Conservation (phyloP, 208 protist species). For the Wallacemonas sp. region DNA sequence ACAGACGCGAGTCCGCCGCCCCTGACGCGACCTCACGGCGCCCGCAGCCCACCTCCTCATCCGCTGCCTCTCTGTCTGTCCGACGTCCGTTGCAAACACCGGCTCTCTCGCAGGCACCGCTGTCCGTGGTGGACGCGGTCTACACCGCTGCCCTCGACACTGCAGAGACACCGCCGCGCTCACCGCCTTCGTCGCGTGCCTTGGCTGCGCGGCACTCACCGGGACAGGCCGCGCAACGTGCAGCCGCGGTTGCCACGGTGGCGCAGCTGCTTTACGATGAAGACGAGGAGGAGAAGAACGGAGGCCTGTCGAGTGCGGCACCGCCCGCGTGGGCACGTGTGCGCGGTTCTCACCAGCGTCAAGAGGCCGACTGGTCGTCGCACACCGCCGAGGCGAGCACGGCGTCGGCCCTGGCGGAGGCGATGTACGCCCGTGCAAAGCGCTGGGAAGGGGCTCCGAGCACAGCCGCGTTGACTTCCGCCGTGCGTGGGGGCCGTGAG, state of each 20-base stretch:
- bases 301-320: background rate
- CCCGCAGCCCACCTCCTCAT: background rate
- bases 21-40: background rate
- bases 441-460: background rate
- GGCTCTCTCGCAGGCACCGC: background rate
- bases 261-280: background rate
- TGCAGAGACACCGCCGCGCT: background rate
- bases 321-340: background rate
- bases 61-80: background rate
- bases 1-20: no score
- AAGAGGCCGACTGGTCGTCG: no score
- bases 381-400: no score
- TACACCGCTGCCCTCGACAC: background rate
- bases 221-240: background rate
- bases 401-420: background rate
- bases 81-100: background rate
- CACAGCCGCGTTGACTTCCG: background rate
- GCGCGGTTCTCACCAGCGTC: no score
- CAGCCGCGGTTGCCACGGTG: background rate
- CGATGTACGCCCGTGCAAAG: background rate
- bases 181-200: background rate
- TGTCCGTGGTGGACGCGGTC: constrained; percentile 8
- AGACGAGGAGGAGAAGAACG: background rate
- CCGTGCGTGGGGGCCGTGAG: background rate
- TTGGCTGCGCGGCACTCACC: background rate